These are phyloP conservation scores for Euphorbia pulcherrima DNA, from an alignment of 345 rosid species.

Conservation along the genomic window DNA sequence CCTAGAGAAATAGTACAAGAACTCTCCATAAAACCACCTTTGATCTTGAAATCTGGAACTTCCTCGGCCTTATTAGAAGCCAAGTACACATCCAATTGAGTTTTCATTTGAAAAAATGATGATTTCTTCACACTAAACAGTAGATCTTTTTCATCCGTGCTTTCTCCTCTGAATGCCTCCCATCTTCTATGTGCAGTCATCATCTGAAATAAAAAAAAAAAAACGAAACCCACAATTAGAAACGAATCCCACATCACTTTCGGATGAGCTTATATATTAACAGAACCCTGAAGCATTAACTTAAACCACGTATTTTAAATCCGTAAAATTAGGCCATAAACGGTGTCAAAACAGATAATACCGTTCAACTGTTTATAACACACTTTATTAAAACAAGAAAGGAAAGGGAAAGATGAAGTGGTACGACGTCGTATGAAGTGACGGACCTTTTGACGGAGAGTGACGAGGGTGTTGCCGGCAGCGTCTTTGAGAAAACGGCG, in stretches of 20 bases:
- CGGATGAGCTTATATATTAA: no score
- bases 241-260: no score
- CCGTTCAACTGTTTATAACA: no score
- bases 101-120: neutral
- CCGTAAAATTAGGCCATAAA: no score
- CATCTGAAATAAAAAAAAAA: slow-evolving; percentile 37
- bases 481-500: slow-evolving; percentile 30
- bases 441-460: slow-evolving; percentile 24
- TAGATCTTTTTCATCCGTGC: slow-evolving; percentile 18
- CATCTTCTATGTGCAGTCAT: slow-evolving; percentile 27
- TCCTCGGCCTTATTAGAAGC: neutral
- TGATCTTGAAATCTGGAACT: neutral
- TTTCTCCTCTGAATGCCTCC: slow-evolving; percentile 29
- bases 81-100: neutral
- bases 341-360: no score
- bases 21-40: neutral
- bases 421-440: neutral
- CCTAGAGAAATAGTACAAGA: neutral
- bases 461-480: slow-evolving; percentile 25
- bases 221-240: no score
- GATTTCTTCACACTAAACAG: slow-evolving; percentile 17
- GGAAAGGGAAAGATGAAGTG: neutral
- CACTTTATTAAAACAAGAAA: neutral
- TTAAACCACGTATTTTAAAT: no score
- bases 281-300: no score